These are phyloP conservation scores for Glarea lozoyensis DNA, from an alignment of 495 filamentous ascomycete genomes.

Conservation along the genomic window DNA sequence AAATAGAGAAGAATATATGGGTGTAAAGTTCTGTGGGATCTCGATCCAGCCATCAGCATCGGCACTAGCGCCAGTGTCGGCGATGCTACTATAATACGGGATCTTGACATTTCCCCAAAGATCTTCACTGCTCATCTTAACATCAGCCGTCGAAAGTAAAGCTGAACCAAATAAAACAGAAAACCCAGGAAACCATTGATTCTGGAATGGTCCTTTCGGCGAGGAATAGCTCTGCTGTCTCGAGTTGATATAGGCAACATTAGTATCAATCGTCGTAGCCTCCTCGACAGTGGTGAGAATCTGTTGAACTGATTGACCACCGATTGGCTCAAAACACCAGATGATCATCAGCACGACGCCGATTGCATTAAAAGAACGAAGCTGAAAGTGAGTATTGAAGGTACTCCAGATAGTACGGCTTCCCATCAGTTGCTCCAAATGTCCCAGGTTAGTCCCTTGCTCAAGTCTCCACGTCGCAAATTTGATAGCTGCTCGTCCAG, in stretches of 20 bases:
- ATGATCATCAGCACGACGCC: constrained; percentile 10
- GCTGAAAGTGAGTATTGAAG: constrained; percentile 13
- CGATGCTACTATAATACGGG: constrained; percentile 6
- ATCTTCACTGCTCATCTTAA: constrained; percentile 9
- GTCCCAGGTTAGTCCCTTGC: constrained; percentile 11
- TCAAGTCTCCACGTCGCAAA: constrained; percentile 17
- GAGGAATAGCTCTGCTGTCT: constrained; percentile 12
- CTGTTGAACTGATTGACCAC: constrained; percentile 12
- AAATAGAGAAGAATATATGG: constrained; percentile 15
- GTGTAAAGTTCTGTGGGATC: constrained; percentile 4
- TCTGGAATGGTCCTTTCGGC: neutral
- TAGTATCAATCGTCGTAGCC: neutral
- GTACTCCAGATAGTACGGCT: constrained; percentile 15
- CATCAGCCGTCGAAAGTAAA: constrained; percentile 4
- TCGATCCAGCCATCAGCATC: constrained; percentile 13
- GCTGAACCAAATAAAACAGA: constrained; percentile 7
- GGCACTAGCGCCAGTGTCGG: neutral
- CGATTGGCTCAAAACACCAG: constrained; percentile 16
- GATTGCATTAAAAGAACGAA: constrained; percentile 11
- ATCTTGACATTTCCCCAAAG: constrained; percentile 18
- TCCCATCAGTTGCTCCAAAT: constrained; percentile 18
- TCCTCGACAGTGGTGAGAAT: constrained; percentile 11
- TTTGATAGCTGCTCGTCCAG: constrained; percentile 14
- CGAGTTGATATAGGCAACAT: constrained; percentile 12
- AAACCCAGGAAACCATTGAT: constrained; percentile 10